These are phyloP conservation scores for Cyberlindnera americana DNA, from an alignment of 805 yeast genomes.

Conservation along the genomic window DNA sequence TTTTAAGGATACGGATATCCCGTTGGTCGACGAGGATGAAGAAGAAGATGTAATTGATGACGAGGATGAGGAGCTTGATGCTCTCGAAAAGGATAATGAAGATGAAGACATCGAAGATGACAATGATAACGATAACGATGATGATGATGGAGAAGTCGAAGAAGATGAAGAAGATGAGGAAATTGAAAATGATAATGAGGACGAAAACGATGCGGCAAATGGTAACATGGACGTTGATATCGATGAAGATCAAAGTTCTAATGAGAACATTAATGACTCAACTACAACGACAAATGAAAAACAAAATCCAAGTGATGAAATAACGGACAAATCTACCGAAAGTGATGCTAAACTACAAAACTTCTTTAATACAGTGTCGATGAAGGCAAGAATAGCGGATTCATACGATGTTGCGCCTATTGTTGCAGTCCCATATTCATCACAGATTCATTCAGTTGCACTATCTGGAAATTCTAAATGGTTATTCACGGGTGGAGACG, in stretches of 20 bases:
- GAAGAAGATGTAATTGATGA: conserved; percentile 26
- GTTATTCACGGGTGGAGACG: conserved; percentile 93
- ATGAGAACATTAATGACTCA: neutral
- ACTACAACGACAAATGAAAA: neutral
- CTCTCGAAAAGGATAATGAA: conserved; percentile 21
- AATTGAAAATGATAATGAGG: conserved; percentile 9
- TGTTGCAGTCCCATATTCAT: conserved; percentile 81
- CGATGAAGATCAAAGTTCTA: neutral
- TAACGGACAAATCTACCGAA: neutral
- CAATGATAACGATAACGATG: conserved; percentile 30
- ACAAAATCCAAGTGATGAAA: too few relatives aligned
- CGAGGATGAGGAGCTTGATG: conserved; percentile 31
- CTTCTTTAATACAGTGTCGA: conserved; percentile 32
- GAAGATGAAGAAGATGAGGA: conserved; percentile 18
- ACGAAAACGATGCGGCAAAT: conserved; percentile 6
- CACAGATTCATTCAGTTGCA: conserved; percentile 74
- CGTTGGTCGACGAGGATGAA: conserved; percentile 26
- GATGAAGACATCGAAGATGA: conserved; percentile 29
- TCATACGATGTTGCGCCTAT: conserved; percentile 74
- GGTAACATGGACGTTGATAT: conserved; percentile 4
- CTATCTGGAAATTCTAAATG: conserved; percentile 78
- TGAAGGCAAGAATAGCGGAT: conserved; percentile 49
- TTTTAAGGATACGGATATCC: conserved; percentile 24
- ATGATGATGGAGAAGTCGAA: conserved; percentile 24
- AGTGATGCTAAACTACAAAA: conserved; percentile 5